These are phyloP conservation scores for Rugonectria rugulosa DNA, from an alignment of 2,329 filamentous ascomycete species.

Conservation along the genomic window DNA sequence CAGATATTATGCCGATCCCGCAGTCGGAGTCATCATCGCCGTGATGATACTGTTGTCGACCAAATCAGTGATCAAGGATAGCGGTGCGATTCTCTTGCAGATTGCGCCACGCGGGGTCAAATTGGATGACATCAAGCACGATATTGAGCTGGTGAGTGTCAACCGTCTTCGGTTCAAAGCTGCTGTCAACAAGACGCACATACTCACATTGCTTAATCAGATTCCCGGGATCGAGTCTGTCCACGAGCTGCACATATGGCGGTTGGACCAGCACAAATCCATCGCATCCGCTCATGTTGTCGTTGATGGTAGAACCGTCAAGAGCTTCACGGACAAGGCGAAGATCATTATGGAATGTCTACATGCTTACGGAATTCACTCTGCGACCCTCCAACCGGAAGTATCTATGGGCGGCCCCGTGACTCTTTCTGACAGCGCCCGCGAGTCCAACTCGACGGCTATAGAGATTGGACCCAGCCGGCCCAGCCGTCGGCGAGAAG, in stretches of 20 bases:
- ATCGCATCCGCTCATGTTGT: conserved; percentile 75
- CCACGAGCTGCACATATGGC: conserved; percentile 79
- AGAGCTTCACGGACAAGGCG: conserved; percentile 66
- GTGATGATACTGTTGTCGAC: conserved; percentile 75
- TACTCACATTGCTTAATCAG: conserved; percentile 45
- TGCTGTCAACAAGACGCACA: background rate
- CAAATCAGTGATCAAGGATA: conserved; percentile 66
- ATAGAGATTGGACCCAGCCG: conserved; percentile 17
- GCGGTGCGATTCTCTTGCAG: conserved; percentile 72
- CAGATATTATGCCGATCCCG: conserved; percentile 77
- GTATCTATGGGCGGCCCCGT: conserved; percentile 25
- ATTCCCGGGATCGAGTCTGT: conserved; percentile 72
- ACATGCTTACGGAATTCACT: conserved; percentile 77
- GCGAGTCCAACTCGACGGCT: conserved; percentile 17
- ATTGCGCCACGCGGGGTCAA: conserved; percentile 68
- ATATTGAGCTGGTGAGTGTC: conserved; percentile 66
- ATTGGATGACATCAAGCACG: conserved; percentile 69
- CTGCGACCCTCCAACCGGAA: conserved; percentile 75
- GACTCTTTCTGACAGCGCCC: conserved; percentile 16
- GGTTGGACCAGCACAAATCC: conserved; percentile 72
- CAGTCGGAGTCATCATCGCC: conserved; percentile 72
- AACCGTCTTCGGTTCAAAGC: background rate
- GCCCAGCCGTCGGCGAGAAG: conserved; percentile 30
- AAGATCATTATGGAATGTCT: conserved; percentile 72
- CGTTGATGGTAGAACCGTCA: conserved; percentile 63